Evolutionary conservation across 371 early-diverging fungal genomes (phyloP), one percentile per base, ranked within the genome.

Genomic region (Rhizopus sp.): DNA sequence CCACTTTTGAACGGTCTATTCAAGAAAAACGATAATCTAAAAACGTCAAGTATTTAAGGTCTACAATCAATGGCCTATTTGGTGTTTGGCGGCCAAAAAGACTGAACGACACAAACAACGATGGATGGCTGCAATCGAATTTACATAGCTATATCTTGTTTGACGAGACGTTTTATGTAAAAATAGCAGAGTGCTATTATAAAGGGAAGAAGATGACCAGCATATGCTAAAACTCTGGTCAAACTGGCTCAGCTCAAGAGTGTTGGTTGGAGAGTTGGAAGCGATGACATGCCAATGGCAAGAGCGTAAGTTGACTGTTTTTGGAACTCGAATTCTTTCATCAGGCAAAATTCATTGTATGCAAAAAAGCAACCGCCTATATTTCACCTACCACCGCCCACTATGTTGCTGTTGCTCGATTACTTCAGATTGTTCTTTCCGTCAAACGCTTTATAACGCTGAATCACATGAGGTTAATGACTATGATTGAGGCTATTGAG

Each of bases 191-290:
- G n/a, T n/a, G n/a, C n/a, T n/a, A n/a, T n/a, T n/a, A 53, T 30
- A 42, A 53, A 8, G 53, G 15, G 9, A 53, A 53, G 42, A 12
- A 31, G n/a, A 42, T 53, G 44, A 53, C 1, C 53, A 31, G 1
- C 8, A 42, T n/a, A 53, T 53, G 53, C 42, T 53, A 4, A 53
- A 8, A 38, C 31, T 41, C 30, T 53, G 53, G 52, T 42, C 44
- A 31, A 7, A 53, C 7, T 42, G 44, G 33, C 33, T 53, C 15
- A 9, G 29, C 30, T 42, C 53, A 7, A 33, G 2, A 1, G 13
- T 3, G 1, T 51, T 39, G 30, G 52, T 51, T 37, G 23, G 40
- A 5, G 52, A 51, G 12, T 23, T 51, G 39, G 52, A 51, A 30
- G 40, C 52, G 1, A 17, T 51, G 13, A 39, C 52, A 17, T 51